Base-by-base conservation (phyloP, 257 asterid species). In the Salvia hispanica region DNA sequence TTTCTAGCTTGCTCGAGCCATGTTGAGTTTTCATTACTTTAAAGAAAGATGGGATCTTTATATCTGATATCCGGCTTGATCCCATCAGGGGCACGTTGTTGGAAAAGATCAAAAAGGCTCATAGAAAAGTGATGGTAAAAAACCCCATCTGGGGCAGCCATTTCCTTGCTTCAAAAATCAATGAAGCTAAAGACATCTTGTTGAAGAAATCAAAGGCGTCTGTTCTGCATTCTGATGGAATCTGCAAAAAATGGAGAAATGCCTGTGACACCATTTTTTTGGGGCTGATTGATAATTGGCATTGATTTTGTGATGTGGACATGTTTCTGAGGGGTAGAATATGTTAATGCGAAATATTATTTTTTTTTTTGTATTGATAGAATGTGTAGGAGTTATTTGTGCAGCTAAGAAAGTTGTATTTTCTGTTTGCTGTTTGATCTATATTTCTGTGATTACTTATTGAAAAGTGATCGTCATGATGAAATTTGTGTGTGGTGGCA, bases 81-180 rank as follows among this genome's bases (percentile, higher is more conserved):
- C 42, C 9, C 9, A 25, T 2, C 5, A 55, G 61, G 83, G 95
- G 72, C 77, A 74, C 13, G 79, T 78, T 0, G 78, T 0, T 45
- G 33, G 84, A 80, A 67, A 88, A 88, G 83, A 80, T 90, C 64
- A 88, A 64, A 76, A 95, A 84, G 70, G 95, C 97, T 37, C 94
- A 90, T 62, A 61, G 94, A 76, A 79, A 92, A 79, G 92, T 90
- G 53, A 88, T 90, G 92, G 87, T 90, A 46, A 92, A 92, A 7
- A 90, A 90, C 79, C 96, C 88, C 70, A n/a, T 96, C 96, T 2
- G 97, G n/a, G 97, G 95, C 25, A 88, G 97, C 77, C 87, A 86
- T 76, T 90, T 80, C 81, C 86, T 88, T 66, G 96, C 97, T 63
- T 88, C 92, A 10, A 90, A 90, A 77, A 82, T 90, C 73, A 90